Conservation (phyloP, 208 protist genomes). For the Trypanosoma melophagium region DNA sequence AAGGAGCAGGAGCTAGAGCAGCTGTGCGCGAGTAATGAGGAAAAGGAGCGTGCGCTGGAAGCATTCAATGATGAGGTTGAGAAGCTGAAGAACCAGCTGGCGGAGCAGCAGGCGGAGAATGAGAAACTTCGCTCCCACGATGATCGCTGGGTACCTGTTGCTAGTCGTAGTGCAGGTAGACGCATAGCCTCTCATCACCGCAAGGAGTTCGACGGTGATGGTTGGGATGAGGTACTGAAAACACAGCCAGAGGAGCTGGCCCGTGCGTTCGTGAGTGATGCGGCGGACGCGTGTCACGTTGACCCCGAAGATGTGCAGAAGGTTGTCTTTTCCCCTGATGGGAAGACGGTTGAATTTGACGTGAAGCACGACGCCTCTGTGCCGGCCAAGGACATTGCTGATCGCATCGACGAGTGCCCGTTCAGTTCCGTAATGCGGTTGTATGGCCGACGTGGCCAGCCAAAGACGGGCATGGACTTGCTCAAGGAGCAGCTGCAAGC, state of each 20-base stretch:
- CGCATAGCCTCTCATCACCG: neutral
- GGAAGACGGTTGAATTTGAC: neutral
- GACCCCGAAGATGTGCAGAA: neutral
- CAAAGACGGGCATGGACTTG: constrained; percentile 1
- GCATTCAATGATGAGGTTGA: neutral
- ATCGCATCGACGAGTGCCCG: neutral
- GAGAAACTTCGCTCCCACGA: neutral
- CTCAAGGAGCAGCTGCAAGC: constrained; percentile 9
- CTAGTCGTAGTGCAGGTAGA: neutral
- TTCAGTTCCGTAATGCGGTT: constrained; percentile 11
- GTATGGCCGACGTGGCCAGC: neutral
- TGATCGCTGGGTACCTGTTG: neutral
- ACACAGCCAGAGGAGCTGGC: neutral
- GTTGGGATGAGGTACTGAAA: neutral
- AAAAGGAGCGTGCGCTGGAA: neutral
- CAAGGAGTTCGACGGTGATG: neutral
- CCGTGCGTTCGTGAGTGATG: neutral
- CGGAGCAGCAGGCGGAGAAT: constrained; percentile 21
- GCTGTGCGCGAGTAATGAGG: neutral
- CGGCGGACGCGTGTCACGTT: neutral
- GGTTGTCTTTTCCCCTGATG: neutral
- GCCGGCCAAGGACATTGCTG: neutral
- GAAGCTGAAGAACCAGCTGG: constrained; percentile 20
- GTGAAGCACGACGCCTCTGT: neutral
- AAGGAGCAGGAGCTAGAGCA: constrained; percentile 15